A percentile compares a stretch with the other conserved stretches of the same genome.
Conservation (phyloP, 148 eudicot species). For the Rhododendron vialii region DNA sequence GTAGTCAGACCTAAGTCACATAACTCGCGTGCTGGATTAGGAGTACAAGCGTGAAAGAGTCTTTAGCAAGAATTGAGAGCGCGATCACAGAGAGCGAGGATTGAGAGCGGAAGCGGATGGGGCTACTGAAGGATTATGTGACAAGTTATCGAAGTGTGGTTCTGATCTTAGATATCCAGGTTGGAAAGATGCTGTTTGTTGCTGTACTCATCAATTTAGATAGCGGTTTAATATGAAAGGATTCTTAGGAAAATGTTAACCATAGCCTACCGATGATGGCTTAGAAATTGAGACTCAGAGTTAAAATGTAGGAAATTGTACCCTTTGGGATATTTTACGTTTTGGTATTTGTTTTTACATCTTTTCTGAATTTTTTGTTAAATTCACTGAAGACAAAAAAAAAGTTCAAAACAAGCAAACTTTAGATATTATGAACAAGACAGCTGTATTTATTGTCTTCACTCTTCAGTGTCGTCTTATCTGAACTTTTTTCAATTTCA, state of each 20-base stretch:
- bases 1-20: background rate
- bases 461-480: no score
- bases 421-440: background rate
- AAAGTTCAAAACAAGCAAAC: background rate
- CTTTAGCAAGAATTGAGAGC: no score
- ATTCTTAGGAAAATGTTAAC: background rate
- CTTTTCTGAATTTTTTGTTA: background rate
- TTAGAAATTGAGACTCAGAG: background rate
- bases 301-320: background rate
- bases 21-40: background rate
- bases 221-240: background rate
- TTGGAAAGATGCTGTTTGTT: background rate
- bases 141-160: background rate
- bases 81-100: no score
- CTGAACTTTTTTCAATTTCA: no score
- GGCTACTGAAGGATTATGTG: background rate
- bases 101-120: background rate
- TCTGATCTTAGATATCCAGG: background rate
- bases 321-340: background rate
- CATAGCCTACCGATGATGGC: background rate
- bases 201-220: background rate
- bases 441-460: background rate
- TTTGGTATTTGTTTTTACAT: background rate
- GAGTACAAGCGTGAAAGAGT: no score
- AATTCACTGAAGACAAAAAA: background rate